These are phyloP conservation scores for Syncephalis plumigaleata DNA, from an alignment of 371 early-diverging fungal genomes.

Conservation along the genomic window DNA sequence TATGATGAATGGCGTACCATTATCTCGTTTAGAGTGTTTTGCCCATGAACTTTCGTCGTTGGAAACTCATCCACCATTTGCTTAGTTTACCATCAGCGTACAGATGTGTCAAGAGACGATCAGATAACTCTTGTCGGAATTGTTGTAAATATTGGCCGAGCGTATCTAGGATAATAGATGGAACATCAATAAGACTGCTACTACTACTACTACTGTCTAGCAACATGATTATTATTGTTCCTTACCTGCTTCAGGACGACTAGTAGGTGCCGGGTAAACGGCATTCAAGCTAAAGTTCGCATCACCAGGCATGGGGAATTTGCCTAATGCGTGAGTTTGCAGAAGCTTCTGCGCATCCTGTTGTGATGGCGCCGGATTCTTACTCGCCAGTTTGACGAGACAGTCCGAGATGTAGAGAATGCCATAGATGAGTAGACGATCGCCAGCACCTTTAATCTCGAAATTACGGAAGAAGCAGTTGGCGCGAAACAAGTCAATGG, in stretches of 20 bases:
- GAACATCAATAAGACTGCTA: background rate
- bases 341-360: slow-evolving; percentile 59
- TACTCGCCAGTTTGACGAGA: slow-evolving; percentile 43
- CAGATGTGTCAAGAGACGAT: slow-evolving; percentile 52
- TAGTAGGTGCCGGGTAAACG: slow-evolving; percentile 60
- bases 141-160: slow-evolving; percentile 77
- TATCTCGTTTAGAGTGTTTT: slow-evolving; percentile 38
- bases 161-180: slow-evolving; percentile 27
- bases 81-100: slow-evolving; percentile 58
- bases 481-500: slow-evolving; percentile 80
- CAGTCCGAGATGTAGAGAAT: slow-evolving; percentile 85
- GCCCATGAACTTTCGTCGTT: slow-evolving; percentile 95
- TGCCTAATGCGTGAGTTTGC: slow-evolving; percentile 64
- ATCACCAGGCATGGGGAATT: slow-evolving; percentile 89
- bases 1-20: too few relatives aligned
- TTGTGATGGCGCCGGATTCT: slow-evolving; percentile 16
- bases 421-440: slow-evolving; percentile 85
- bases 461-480: slow-evolving; percentile 95
- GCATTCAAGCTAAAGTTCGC: slow-evolving; percentile 78
- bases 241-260: slow-evolving; percentile 58
- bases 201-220: background rate
- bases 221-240: background rate
- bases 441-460: slow-evolving; percentile 87
- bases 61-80: slow-evolving; percentile 98
- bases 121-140: slow-evolving; percentile 74